These are phyloP conservation scores for Plasmodium coatneyi DNA, from an alignment of 169 alveolate genomes.

Conservation along the genomic window DNA sequence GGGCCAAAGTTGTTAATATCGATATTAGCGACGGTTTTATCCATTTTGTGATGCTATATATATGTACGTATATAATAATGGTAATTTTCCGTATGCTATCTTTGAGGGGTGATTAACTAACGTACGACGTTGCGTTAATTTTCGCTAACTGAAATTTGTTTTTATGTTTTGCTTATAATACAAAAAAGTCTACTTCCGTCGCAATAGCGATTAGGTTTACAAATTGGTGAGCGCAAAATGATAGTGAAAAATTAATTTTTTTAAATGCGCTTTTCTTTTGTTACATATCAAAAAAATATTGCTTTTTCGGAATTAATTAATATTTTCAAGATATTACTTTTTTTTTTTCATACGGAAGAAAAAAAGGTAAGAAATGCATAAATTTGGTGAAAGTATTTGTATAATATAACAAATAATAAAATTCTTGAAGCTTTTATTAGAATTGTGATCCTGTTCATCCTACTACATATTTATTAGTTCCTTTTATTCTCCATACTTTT, in stretches of 20 bases:
- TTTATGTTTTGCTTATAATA: neutral
- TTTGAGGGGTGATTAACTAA: neutral
- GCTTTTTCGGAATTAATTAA: neutral
- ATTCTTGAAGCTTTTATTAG: neutral
- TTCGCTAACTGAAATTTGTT: neutral
- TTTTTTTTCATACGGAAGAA: neutral
- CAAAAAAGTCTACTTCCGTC: neutral
- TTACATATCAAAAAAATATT: neutral
- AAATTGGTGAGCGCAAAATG: neutral
- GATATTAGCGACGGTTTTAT: neutral
- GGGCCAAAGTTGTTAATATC: conserved; percentile 1
- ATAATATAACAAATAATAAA: neutral
- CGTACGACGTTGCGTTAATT: neutral
- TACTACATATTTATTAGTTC: neutral
- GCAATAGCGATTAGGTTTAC: neutral
- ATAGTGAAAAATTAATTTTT: too few relatives aligned
- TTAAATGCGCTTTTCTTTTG: neutral
- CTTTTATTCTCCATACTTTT: neutral
- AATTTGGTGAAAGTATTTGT: neutral
- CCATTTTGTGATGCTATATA: neutral
- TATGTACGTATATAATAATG: neutral
- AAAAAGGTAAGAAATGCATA: neutral
- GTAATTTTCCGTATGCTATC: neutral
- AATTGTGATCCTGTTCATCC: neutral
- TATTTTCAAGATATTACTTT: neutral